Base-by-base conservation (phyloP, 2,329 filamentous ascomycete species). In the Penicillium sp. region DNA sequence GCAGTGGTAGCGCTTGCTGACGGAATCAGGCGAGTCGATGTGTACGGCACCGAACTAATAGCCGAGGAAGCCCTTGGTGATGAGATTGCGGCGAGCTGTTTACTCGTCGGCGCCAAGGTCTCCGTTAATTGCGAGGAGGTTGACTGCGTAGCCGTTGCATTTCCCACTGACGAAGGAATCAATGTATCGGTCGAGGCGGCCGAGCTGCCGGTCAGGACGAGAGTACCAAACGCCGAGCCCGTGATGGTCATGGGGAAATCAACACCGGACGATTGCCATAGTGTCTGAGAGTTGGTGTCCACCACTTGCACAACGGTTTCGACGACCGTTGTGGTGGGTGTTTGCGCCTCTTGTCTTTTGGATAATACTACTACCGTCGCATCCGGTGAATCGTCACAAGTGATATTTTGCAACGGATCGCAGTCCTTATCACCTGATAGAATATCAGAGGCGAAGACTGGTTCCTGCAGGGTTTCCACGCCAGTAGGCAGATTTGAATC, bases 291-390 rank as follows among this genome's bases (percentile, higher is more conserved):
- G 51, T 61, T 63, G 10, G 65, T 59, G 38, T 70, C 68, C 5
- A 70, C 61, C 26, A 68, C 56, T 38, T 70, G 59, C 26, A 70
- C 28, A 26, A 68, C 57, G 15, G 68, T 70, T 37, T 68, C 55
- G 6, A 69, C 56, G 7, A 53, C 44, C 22, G 53, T 59, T n/a
- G 37, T 56, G 1, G 50, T 50, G 24, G 59, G 42, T 7, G 62
- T 40, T 4, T 62, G 60, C 5, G 62, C 45, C 22, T 63, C 62
- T 26, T 68, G 64, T 37, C 68, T 68, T 50, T 65, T 70, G 10
- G 51, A 42, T 17, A 66, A 35, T 3, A 35, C 22, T n/a, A 22
- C 35, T 12, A 61, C 49, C 4, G 55, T 50, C 28, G 37, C 38
- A 19, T 53, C 49, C 2, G 58, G 10, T 4, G 10, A 22, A 50